Evolutionary conservation across 805 yeast genomes (phyloP), one percentile per base, ranked within the genome.

Genomic region (Lipomyces sp.): DNA sequence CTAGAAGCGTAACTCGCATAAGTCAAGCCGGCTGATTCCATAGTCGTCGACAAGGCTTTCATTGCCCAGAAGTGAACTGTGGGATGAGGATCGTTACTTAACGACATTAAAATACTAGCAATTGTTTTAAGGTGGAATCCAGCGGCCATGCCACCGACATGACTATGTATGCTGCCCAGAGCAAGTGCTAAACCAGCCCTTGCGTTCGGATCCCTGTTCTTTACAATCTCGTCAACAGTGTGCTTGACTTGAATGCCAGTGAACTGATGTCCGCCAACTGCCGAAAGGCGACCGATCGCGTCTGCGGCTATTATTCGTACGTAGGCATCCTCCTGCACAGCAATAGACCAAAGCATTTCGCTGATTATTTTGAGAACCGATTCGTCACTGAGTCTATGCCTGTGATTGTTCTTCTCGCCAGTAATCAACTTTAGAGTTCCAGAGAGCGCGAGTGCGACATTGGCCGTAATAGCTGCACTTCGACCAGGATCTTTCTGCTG

Each of bases 71-170:
- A 83, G 74, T 90, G 93, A 18, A 95, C 92, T 0, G 85, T 79
- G 0, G 97, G 97, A 74, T 93, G 94, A 0, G 97, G 93, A 76
- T 94, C 98, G 29, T 79, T 79, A 3, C 87, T 76, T 35, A 94
- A 80, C 15, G 90, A 87, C 50, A 83, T 76, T 2, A 87, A 73
- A 3, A 91, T 86, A 45, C 86, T 86, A 64, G 83, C 80, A 2
- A 88, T 83, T 3, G 84, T 74, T 58, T 78, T 75, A 63, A 84
- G 79, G 39, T 81, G 80, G 0, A 80, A 74, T 13, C 78, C 75
- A 0, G 83, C 77, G 60, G 73, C 72, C 71, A 76, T 72, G 13
- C 78, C 77, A 2, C 77, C 75, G 39, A 75, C 81, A 64, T 78
- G 80, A 59, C 80, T 79, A 62, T 81, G 80, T 33, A 85, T 79